phyloP scores from a whole-genome alignment of 148 eudicot species.

The Diospyros lotus region DNA sequence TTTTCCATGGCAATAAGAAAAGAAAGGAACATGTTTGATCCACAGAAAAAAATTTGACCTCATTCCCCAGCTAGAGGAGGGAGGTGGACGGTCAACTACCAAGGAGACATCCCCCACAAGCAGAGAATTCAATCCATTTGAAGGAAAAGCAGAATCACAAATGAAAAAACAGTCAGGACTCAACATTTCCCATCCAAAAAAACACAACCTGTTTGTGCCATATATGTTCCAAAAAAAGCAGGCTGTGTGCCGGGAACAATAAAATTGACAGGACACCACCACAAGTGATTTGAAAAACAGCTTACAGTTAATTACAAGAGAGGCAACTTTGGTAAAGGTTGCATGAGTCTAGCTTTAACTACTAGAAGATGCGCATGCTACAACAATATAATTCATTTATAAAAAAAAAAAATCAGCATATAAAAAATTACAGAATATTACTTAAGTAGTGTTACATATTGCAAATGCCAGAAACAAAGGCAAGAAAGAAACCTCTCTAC shows the following conservation, averaged over 20 bases:
- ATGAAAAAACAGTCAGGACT: neutral
- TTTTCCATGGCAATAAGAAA: no score
- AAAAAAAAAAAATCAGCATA: neutral
- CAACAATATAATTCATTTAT: neutral
- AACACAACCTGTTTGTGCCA: neutral
- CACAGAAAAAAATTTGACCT: no score
- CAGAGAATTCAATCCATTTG: no score
- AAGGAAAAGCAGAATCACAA: neutral
- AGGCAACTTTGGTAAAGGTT: neutral
- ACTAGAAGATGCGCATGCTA: neutral
- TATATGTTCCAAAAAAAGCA: neutral
- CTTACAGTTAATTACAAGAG: neutral
- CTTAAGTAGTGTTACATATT: neutral
- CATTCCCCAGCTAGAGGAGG: no score
- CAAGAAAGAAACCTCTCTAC: slow-evolving; percentile 42
- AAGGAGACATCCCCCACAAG: no score
- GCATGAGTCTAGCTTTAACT: neutral
- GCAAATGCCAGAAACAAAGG: slow-evolving; percentile 3
- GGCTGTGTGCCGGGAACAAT: neutral
- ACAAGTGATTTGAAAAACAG: no score
- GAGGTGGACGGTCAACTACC: no score
- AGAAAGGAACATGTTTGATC: no score
- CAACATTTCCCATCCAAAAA: neutral
- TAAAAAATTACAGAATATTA: neutral
- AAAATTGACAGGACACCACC: neutral